A percentile compares a stretch with the other conserved stretches of the same genome.
phyloP scores from a whole-genome alignment of 1,139 yeast species.

The Wickerhamiella pararugosa region DNA sequence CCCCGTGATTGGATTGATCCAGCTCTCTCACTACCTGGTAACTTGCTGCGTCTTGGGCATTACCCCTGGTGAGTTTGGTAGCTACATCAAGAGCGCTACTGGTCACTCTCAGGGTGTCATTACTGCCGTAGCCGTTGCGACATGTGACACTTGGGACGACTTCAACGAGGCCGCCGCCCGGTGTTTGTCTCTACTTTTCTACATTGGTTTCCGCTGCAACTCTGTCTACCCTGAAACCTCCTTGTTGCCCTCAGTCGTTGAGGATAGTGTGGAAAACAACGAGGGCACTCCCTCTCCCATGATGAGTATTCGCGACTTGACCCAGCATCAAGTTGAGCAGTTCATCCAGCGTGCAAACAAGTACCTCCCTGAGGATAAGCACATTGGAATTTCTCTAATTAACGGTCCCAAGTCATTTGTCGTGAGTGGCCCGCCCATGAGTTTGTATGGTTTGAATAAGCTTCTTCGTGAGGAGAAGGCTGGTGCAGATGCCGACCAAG shows the following conservation, averaged over 20 bases:
- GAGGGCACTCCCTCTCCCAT: conserved; percentile 97
- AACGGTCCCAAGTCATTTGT: conserved; percentile 95
- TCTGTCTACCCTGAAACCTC: conserved; percentile 87
- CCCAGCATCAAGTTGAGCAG: conserved; percentile 60
- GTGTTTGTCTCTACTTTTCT: conserved; percentile 74
- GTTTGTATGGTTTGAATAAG: conserved; percentile 90
- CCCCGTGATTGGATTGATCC: conserved; percentile 91
- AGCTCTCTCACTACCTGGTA: conserved; percentile 81
- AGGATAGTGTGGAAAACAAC: conserved; percentile 83
- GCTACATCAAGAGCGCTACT: conserved; percentile 65
- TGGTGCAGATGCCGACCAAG: conserved; percentile 85
- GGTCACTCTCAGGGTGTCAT: conserved; percentile 98
- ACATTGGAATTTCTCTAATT: conserved; percentile 75
- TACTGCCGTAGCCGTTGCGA: conserved; percentile 82
- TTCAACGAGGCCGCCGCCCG: conserved; percentile 58
- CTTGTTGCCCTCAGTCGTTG: conserved; percentile 82
- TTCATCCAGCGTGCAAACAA: conserved; percentile 78
- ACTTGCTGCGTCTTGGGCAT: conserved; percentile 75
- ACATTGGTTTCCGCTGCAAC: conserved; percentile 85
- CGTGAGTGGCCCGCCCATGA: conserved; percentile 95
- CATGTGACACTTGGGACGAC: conserved; percentile 74
- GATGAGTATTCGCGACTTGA: conserved; percentile 84
- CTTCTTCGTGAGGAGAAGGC: conserved; percentile 90
- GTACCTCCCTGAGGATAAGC: conserved; percentile 85
- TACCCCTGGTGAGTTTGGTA: conserved; percentile 78